Conservation (phyloP, 352 stramenopile genomes). For the Pythium vanterpoolii region DNA sequence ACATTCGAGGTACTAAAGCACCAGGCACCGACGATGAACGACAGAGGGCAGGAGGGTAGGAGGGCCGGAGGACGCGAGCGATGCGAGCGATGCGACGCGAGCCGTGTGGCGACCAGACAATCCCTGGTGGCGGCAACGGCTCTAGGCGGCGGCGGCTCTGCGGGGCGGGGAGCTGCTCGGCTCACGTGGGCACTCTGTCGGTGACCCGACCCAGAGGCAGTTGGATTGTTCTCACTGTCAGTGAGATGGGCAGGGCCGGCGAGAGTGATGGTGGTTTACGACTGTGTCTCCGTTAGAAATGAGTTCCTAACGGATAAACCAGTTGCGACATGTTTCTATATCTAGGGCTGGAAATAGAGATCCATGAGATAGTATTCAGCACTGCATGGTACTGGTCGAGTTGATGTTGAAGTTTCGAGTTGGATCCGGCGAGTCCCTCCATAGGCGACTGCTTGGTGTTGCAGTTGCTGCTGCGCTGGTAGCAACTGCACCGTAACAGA, state of each 20-base stretch:
- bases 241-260: neutral
- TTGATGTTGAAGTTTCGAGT: conserved; percentile 4
- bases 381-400: neutral
- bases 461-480: neutral
- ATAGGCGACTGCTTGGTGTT: neutral
- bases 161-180: no score
- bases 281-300: neutral
- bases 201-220: neutral
- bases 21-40: conserved; percentile 2
- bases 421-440: neutral
- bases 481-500: no score
- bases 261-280: conserved; percentile 10
- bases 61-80: neutral
- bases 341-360: no score
- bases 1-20: conserved; percentile 44
- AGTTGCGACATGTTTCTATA: neutral
- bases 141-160: neutral
- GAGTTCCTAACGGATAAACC: neutral
- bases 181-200: neutral
- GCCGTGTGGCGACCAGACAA: conserved; percentile 16
- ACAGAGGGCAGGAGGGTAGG: neutral
- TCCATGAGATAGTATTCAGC: neutral
- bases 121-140: conserved; percentile 9
- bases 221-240: neutral
- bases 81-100: neutral